Evolutionary conservation across 1,139 yeast genomes (phyloP).

Genomic region (Keqinozyma sinolaborantium): DNA sequence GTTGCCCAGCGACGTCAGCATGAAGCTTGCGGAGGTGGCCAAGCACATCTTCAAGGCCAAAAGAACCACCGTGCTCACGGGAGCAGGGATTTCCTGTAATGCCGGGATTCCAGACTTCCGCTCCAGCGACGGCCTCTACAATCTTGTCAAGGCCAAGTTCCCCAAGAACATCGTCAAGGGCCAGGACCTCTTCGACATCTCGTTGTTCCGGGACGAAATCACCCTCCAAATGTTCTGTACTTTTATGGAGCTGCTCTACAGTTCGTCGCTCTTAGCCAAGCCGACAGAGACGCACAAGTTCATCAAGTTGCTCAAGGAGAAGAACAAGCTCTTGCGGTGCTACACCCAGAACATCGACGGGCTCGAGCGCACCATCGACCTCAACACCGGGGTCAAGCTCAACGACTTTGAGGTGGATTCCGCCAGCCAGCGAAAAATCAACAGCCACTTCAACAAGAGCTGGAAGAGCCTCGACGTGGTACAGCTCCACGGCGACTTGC

Average conservation of each 20-base stretch:
- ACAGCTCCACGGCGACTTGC: constrained; percentile 88
- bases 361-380: constrained; percentile 32
- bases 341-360: constrained; percentile 78
- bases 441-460: constrained; percentile 24
- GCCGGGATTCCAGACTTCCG: constrained; percentile 97
- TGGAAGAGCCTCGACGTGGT: constrained; percentile 76
- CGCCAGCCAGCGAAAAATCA: constrained; percentile 7
- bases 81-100: constrained; percentile 94
- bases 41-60: constrained; percentile 44
- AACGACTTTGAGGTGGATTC: constrained; percentile 20
- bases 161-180: constrained; percentile 70
- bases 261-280: constrained; percentile 57
- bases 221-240: constrained; percentile 72
- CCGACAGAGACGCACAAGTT: constrained; percentile 87
- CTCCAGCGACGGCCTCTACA: constrained; percentile 78
- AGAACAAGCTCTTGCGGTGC: constrained; percentile 72
- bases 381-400: constrained; percentile 41
- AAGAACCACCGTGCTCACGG: constrained; percentile 66
- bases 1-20: constrained; percentile 25
- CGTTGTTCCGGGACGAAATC: constrained; percentile 65
- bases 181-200: constrained; percentile 84
- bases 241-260: constrained; percentile 71
- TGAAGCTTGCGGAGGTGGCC: constrained; percentile 35
- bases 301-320: constrained; percentile 60
- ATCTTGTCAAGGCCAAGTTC: constrained; percentile 60